phyloP scores from a whole-genome alignment of 495 filamentous ascomycete species.

The Penicillium silybi region DNA sequence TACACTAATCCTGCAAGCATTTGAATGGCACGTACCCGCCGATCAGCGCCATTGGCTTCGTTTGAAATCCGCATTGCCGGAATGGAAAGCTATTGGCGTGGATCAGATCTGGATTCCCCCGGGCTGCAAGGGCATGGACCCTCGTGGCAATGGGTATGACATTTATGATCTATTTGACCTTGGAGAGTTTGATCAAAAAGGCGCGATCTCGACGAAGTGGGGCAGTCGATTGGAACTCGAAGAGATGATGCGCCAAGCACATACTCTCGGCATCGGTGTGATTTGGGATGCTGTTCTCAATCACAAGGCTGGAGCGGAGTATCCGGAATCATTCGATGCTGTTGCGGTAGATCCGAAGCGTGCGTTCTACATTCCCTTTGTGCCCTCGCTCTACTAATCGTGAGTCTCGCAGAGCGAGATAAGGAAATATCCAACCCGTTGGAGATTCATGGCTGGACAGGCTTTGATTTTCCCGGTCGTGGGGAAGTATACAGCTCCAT shows the following conservation, averaged over 20 bases:
- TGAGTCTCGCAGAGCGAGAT: slow-evolving; percentile 45
- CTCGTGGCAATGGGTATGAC: slow-evolving; percentile 68
- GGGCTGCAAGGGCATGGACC: slow-evolving; percentile 64
- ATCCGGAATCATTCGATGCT: slow-evolving; percentile 53
- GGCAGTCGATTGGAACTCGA: slow-evolving; percentile 62
- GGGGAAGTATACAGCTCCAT: slow-evolving; percentile 53
- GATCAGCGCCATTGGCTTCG: slow-evolving; percentile 63
- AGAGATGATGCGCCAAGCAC: slow-evolving; percentile 46
- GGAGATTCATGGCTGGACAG: slow-evolving; percentile 65
- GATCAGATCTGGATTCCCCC: slow-evolving; percentile 71
- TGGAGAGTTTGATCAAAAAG: slow-evolving; percentile 75
- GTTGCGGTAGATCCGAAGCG: slow-evolving; percentile 58
- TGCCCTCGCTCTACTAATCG: background rate
- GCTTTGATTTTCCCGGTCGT: slow-evolving; percentile 62
- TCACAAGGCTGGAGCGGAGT: slow-evolving; percentile 69
- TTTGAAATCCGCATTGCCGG: slow-evolving; percentile 49
- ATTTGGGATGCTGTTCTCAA: slow-evolving; percentile 77
- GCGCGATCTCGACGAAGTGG: slow-evolving; percentile 63
- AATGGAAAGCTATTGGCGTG: slow-evolving; percentile 57
- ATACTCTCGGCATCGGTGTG: slow-evolving; percentile 52
- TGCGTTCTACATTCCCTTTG: slow-evolving; percentile 14
- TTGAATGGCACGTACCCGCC: slow-evolving; percentile 71
- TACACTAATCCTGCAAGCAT: slow-evolving; percentile 62
- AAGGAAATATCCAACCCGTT: slow-evolving; percentile 53
- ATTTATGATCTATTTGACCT: slow-evolving; percentile 74